Conservation (phyloP, 306 rosid species). For the Quercus glauca region DNA sequence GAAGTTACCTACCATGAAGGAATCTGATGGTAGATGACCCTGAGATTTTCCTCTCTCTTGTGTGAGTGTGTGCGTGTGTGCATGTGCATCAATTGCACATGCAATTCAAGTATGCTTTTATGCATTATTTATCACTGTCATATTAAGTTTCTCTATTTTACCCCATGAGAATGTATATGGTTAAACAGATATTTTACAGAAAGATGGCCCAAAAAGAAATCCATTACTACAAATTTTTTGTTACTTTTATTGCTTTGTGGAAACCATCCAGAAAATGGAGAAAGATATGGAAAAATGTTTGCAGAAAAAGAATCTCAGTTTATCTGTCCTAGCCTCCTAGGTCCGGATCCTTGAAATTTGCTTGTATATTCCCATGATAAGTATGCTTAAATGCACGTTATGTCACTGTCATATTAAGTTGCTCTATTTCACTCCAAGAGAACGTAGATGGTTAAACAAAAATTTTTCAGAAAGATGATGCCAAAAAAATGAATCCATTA, state of each 20-base stretch:
- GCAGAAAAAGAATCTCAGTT: neutral
- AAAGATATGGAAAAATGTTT: neutral
- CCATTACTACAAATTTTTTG: neutral
- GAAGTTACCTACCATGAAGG: neutral
- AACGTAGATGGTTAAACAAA: neutral
- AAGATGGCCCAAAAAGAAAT: neutral
- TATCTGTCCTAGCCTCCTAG: neutral
- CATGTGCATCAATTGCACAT: neutral
- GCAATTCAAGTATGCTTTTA: neutral
- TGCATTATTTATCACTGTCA: neutral
- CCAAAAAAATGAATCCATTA: neutral
- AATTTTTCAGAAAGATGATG: neutral
- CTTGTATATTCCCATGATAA: neutral
- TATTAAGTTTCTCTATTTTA: neutral
- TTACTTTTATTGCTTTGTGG: neutral
- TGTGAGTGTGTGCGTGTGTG: neutral
- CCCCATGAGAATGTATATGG: neutral
- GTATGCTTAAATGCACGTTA: neutral
- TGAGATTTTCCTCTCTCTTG: neutral
- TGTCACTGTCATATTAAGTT: neutral
- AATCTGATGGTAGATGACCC: neutral
- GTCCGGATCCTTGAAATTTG: neutral
- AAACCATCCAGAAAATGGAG: neutral
- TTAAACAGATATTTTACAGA: too few species aligned
- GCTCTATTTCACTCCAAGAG: neutral